Percentiles rank a stretch among this genome's conserved stretches.
These are phyloP conservation scores for Phytophthora brassicae DNA, from an alignment of 352 stramenopile genomes.

Conservation along the genomic window DNA sequence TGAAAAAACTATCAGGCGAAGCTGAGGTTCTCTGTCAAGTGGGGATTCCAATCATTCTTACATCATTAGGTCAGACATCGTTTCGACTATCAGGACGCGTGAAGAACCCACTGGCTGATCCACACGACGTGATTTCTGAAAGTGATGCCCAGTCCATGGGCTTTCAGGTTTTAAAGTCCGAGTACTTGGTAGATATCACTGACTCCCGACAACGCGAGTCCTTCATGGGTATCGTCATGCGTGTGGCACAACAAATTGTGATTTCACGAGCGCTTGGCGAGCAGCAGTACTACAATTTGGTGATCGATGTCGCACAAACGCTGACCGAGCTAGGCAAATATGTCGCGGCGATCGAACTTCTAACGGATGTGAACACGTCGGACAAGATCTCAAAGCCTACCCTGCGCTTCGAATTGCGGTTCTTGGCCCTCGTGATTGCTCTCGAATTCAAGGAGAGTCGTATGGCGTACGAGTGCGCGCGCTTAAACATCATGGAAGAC, in stretches of 20 bases:
- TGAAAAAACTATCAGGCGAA: slow-evolving; percentile 71
- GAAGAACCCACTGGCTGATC: slow-evolving; percentile 54
- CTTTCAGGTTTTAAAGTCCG: slow-evolving; percentile 79
- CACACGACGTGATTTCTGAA: slow-evolving; percentile 56
- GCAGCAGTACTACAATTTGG: slow-evolving; percentile 73
- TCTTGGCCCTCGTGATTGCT: slow-evolving; percentile 80
- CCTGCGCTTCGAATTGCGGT: slow-evolving; percentile 79
- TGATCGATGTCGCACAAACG: slow-evolving; percentile 79
- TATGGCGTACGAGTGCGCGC: slow-evolving; percentile 87
- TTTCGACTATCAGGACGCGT: slow-evolving; percentile 69
- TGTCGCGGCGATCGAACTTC: slow-evolving; percentile 79
- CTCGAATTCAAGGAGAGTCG: slow-evolving; percentile 85
- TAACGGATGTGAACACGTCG: slow-evolving; percentile 86
- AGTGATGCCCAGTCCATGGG: slow-evolving; percentile 66
- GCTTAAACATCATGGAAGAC: slow-evolving; percentile 87
- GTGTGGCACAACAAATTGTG: slow-evolving; percentile 80
- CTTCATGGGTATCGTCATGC: slow-evolving; percentile 86
- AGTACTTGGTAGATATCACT: slow-evolving; percentile 83
- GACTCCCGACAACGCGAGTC: slow-evolving; percentile 73
- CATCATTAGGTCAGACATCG: slow-evolving; percentile 76
- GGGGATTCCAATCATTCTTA: slow-evolving; percentile 82
- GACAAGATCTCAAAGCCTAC: slow-evolving; percentile 78
- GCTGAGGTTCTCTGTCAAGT: slow-evolving; percentile 81
- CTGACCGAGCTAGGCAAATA: slow-evolving; percentile 83
- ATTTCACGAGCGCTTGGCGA: slow-evolving; percentile 73